phyloP scores from a whole-genome alignment of 495 filamentous ascomycete species.

The Umbilicaria muhlenbergii region DNA sequence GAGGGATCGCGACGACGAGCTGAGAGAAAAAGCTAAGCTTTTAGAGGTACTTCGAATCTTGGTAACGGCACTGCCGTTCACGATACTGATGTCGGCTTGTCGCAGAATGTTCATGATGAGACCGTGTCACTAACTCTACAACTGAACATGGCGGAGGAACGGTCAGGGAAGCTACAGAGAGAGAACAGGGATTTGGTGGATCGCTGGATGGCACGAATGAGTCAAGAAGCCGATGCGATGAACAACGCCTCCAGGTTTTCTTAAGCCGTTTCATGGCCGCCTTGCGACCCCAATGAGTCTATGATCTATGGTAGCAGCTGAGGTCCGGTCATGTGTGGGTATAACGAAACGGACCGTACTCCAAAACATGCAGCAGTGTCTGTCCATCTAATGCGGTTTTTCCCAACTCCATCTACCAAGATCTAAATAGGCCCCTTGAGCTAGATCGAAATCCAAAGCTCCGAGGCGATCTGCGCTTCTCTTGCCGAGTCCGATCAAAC shows the following conservation, averaged over 20 bases:
- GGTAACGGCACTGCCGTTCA: background rate
- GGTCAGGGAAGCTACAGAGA: constrained; percentile 44
- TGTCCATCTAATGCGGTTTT: too few species aligned
- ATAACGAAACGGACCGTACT: too few species aligned
- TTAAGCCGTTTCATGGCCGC: constrained; percentile 3
- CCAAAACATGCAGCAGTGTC: too few species aligned
- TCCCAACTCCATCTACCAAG: too few species aligned
- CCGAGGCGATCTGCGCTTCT: too few species aligned
- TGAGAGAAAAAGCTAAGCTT: constrained; percentile 64
- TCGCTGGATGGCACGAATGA: constrained; percentile 80
- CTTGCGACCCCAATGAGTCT: too few species aligned
- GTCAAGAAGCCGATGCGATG: constrained; percentile 74
- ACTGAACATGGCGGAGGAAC: constrained; percentile 70
- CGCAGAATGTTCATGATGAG: constrained; percentile 76
- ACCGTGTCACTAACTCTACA: constrained; percentile 72
- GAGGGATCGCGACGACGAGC: constrained; percentile 72
- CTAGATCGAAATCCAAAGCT: too few species aligned
- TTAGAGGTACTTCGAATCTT: constrained; percentile 40
- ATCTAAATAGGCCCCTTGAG: too few species aligned
- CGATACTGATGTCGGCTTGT: constrained; percentile 3
- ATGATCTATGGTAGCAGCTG: too few species aligned
- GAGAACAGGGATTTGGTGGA: constrained; percentile 84
- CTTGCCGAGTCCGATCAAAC: too few species aligned
- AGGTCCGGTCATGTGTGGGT: too few species aligned
- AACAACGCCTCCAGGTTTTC: constrained; percentile 44